Conservation (phyloP, 2,329 filamentous ascomycete genomes). For the Trichoderma sp. region DNA sequence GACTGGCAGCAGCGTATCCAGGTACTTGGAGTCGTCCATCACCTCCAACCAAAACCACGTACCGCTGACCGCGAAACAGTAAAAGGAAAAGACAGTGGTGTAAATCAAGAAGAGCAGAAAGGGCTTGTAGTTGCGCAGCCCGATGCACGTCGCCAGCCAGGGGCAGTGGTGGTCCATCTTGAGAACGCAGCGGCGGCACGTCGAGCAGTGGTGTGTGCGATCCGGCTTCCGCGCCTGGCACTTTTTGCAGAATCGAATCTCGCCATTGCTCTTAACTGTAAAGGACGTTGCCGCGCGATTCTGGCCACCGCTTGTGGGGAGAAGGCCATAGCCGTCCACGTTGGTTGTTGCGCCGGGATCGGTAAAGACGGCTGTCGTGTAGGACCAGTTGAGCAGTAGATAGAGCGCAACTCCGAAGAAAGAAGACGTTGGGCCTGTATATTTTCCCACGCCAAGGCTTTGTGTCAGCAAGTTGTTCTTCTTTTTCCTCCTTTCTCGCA, state of each 20-base stretch:
- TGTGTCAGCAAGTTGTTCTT: background rate
- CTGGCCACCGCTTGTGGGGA: slow-evolving; percentile 63
- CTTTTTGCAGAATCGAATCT: slow-evolving; percentile 92
- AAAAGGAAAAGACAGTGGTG: slow-evolving; percentile 81
- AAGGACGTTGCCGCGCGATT: slow-evolving; percentile 68
- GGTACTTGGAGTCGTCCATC: slow-evolving; percentile 67
- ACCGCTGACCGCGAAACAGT: slow-evolving; percentile 73
- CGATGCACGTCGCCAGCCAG: slow-evolving; percentile 95
- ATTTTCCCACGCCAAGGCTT: no score
- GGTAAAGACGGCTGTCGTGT: slow-evolving; percentile 92
- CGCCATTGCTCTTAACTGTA: slow-evolving; percentile 90
- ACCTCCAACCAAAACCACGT: slow-evolving; percentile 87
- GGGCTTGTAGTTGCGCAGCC: slow-evolving; percentile 90
- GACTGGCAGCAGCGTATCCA: slow-evolving; percentile 78
- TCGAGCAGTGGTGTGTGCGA: slow-evolving; percentile 94
- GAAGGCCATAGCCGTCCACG: slow-evolving; percentile 71
- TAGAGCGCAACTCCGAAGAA: slow-evolving; percentile 71
- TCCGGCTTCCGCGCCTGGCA: slow-evolving; percentile 94
- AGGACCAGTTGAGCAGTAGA: slow-evolving; percentile 79
- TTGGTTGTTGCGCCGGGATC: slow-evolving; percentile 74
- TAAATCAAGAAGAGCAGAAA: slow-evolving; percentile 93
- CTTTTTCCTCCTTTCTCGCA: background rate
- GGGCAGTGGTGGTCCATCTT: slow-evolving; percentile 99
- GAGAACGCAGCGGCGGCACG: slow-evolving; percentile 88
- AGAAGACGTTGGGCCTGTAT: slow-evolving; percentile 57